Base-by-base conservation (phyloP, 108 stramenopile species). In the Skeletonema grethae region DNA sequence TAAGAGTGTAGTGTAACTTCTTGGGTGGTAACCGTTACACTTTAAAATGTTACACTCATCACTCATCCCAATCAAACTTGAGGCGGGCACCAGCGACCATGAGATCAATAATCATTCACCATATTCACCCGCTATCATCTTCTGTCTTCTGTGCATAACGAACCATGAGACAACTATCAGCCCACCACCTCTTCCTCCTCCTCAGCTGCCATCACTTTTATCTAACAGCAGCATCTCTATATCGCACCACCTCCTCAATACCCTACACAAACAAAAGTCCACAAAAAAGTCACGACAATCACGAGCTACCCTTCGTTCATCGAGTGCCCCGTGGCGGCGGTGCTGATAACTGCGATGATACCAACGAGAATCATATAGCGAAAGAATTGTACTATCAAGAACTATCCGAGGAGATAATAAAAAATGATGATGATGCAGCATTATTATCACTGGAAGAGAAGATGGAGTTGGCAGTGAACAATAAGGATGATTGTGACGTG, bases 301-400 rank as follows among this genome's bases (percentile, higher is more conserved):
- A 28, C 25, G 25, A 28, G 25, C 4, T 34, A 7, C 2, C 50
- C 50, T 53, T 53, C 50, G 0, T 20, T 53, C 25, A 28, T 28
- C 18, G 22, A 24, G 50, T 53, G 22, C 50, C 50, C 50, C 50
- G 50, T 53, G 50, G 50, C 8, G 50, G 50, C 8, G 50, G 50
- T 24, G 7, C 8, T 20, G 20, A 53, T 4, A 53, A 43, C 41
- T 15, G 22, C 18, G 8, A 53, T n/a, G 4, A 5, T 53, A 22
- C 25, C 1, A 28, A 53, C 18, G 50, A 53, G 20, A 22, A 53
- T 10, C 18, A 24, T 53, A 22, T 53, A 9, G 50, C 50, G 7
- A 53, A 22, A 53, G 20, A 53, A 0, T 53, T 22, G 3, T 53
- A 53, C 22, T 53, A 53, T 53, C 50, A 53, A 53, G 20, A 53